Conservation (phyloP, 305 asterid genomes). For the Ajuga reptans region DNA sequence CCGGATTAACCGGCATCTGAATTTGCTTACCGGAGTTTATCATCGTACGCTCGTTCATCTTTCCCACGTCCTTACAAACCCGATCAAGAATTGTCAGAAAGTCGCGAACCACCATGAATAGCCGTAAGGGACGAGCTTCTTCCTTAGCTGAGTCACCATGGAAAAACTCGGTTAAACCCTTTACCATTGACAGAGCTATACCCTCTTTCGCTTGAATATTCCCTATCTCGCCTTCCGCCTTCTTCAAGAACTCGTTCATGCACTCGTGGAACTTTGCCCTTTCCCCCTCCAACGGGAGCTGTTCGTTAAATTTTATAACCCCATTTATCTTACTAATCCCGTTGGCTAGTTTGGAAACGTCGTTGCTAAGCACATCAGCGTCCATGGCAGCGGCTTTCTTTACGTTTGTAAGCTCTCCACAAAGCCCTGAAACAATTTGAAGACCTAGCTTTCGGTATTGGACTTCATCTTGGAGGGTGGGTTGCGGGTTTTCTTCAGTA, state of each 20-base stretch:
- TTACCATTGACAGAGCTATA: constrained; percentile 65
- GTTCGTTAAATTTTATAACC: constrained; percentile 40
- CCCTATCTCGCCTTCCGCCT: constrained; percentile 45
- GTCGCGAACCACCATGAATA: constrained; percentile 67
- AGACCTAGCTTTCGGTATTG: constrained; percentile 56
- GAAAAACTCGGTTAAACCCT: constrained; percentile 65
- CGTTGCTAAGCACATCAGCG: constrained; percentile 44
- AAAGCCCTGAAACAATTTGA: constrained; percentile 54
- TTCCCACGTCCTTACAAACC: constrained; percentile 74
- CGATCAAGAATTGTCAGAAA: constrained; percentile 61
- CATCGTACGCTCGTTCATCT: constrained; percentile 54
- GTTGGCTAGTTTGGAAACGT: constrained; percentile 43
- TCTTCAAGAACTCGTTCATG: constrained; percentile 51
- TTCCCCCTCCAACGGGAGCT: constrained; percentile 24
- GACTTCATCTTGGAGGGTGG: constrained; percentile 44
- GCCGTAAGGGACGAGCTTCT: constrained; percentile 59
- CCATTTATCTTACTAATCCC: constrained; percentile 46
- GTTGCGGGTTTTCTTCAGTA: constrained; percentile 28
- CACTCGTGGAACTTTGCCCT: constrained; percentile 32
- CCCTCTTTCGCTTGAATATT: constrained; percentile 55
- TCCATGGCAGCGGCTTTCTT: constrained; percentile 82
- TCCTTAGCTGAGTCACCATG: constrained; percentile 69
- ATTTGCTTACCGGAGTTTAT: constrained; percentile 42
- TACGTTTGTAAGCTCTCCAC: constrained; percentile 71
- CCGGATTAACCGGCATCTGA: constrained; percentile 25